phyloP scores from a whole-genome alignment of 768 basidiomycete species.

The Tylopilus cervinicoccineus region DNA sequence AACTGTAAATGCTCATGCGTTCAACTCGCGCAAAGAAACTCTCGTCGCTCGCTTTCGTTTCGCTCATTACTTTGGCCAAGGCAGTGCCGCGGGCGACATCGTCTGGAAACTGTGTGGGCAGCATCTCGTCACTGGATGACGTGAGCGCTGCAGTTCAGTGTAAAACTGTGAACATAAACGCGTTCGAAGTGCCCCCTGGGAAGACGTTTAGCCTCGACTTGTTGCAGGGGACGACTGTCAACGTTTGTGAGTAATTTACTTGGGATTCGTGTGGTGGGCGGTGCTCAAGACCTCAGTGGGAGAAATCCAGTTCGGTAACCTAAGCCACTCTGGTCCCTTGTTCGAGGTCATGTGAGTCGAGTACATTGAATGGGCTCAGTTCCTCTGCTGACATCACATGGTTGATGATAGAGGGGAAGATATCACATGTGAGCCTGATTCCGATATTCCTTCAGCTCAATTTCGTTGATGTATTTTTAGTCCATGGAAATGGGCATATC shows the following conservation, averaged over 20 bases:
- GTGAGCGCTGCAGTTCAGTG: constrained; percentile 50
- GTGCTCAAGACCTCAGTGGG: constrained; percentile 39
- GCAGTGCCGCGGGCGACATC: constrained; percentile 15
- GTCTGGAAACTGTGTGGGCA: constrained; percentile 40
- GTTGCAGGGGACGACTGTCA: constrained; percentile 50
- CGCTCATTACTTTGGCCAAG: constrained; percentile 15
- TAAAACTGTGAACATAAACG: constrained; percentile 52
- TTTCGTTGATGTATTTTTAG: constrained; percentile 5
- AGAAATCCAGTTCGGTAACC: constrained; percentile 52
- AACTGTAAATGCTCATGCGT: neutral
- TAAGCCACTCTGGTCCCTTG: constrained; percentile 50
- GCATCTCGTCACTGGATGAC: constrained; percentile 50
- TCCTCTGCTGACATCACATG: neutral
- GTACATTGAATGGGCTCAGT: neutral
- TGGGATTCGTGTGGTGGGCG: neutral
- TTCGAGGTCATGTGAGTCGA: constrained; percentile 44
- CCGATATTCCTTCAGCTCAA: neutral
- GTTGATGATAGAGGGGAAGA: constrained; percentile 37
- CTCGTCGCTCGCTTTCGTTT: constrained; percentile 5
- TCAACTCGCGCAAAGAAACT: constrained; percentile 8
- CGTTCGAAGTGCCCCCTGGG: constrained; percentile 55
- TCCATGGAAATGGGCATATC: constrained; percentile 39
- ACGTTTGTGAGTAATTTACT: constrained; percentile 42
- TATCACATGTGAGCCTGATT: constrained; percentile 43
- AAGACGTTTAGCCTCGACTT: constrained; percentile 46